A percentile compares a stretch with the other conserved stretches of the same genome.
Conservation (phyloP, 306 rosid genomes). For the Vachellia pachyceras region DNA sequence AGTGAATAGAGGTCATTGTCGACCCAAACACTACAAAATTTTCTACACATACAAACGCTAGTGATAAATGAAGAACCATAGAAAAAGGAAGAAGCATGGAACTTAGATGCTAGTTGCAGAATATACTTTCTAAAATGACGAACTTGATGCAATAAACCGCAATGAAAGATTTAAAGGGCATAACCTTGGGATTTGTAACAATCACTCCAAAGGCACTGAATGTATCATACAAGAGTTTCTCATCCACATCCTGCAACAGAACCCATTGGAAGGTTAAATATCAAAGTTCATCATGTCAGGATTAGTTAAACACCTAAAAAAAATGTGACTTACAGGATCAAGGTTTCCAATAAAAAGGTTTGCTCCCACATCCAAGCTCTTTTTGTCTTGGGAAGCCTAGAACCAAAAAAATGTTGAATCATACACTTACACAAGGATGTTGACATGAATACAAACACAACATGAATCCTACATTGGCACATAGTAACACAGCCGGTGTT, state of each 20-base stretch:
- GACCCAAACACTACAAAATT: constrained; percentile 1
- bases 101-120: constrained; percentile 11
- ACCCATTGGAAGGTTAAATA: constrained; percentile 21
- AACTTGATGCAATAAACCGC: not conserved
- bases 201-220: constrained; percentile 99
- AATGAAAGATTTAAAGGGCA: constrained; percentile 22
- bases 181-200: constrained; percentile 96
- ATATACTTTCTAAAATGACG: constrained; percentile 20
- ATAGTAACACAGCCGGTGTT: not conserved
- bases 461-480: constrained; percentile 2
- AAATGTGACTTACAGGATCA: constrained; percentile 74
- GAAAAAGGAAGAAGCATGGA: not conserved
- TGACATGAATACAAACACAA: constrained; percentile 12
- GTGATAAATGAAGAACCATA: not conserved
- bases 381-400: constrained; percentile 98
- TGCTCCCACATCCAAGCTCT: constrained; percentile 97
- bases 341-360: constrained; percentile 97
- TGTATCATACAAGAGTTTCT: constrained; percentile 93
- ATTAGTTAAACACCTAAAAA: constrained; percentile 9
- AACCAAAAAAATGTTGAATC: constrained; percentile 34
- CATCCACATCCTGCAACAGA: constrained; percentile 89
- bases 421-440: constrained; percentile 17
- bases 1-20: constrained; percentile 8
- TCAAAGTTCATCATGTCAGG: not conserved
- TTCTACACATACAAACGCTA: not conserved